Evolutionary conservation across 495 filamentous ascomycete genomes (phyloP).

Genomic region (Xanthoparmelia taractica): DNA sequence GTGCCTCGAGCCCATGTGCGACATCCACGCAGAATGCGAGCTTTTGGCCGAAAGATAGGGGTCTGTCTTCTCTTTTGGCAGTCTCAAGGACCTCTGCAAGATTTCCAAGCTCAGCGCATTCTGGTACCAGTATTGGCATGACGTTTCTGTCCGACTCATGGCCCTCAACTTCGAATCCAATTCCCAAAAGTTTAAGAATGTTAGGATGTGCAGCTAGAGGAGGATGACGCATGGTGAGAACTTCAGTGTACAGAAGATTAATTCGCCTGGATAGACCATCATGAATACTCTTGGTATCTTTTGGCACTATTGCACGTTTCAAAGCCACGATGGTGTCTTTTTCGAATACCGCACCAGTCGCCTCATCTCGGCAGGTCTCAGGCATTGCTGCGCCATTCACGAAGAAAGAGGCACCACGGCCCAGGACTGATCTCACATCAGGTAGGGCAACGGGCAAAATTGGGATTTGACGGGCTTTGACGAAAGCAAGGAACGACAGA

Average conservation of each 20-base stretch:
- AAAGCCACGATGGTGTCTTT: conserved; percentile 25
- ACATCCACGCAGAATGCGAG: conserved; percentile 26
- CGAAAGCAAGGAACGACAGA: too few relatives aligned
- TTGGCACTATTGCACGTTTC: conserved; percentile 22
- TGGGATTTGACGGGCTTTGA: too few relatives aligned
- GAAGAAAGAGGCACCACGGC: conserved; percentile 27
- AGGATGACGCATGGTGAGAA: conserved; percentile 27
- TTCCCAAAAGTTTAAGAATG: conserved; percentile 27
- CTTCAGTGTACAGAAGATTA: conserved; percentile 21
- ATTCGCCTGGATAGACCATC: too few relatives aligned
- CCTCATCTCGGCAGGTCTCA: conserved; percentile 20
- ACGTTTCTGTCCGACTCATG: conserved; percentile 16
- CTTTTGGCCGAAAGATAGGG: conserved; percentile 25
- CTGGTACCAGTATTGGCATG: conserved; percentile 26
- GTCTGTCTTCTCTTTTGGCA: conserved; percentile 25
- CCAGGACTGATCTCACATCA: conserved; percentile 15
- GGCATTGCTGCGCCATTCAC: conserved; percentile 29
- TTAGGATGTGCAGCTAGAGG: conserved; percentile 27
- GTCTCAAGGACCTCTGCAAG: conserved; percentile 27
- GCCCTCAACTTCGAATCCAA: conserved; percentile 26
- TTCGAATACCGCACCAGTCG: conserved; percentile 17
- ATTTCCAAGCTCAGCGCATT: conserved; percentile 28
- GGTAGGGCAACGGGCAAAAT: too few relatives aligned
- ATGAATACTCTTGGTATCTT: conserved; percentile 9
- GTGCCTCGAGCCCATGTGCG: conserved; percentile 27